A percentile compares a stretch with the other conserved stretches of the same genome.
These are phyloP conservation scores for Penicillium olsonii DNA, from an alignment of 2,329 filamentous ascomycete genomes.

Conservation along the genomic window DNA sequence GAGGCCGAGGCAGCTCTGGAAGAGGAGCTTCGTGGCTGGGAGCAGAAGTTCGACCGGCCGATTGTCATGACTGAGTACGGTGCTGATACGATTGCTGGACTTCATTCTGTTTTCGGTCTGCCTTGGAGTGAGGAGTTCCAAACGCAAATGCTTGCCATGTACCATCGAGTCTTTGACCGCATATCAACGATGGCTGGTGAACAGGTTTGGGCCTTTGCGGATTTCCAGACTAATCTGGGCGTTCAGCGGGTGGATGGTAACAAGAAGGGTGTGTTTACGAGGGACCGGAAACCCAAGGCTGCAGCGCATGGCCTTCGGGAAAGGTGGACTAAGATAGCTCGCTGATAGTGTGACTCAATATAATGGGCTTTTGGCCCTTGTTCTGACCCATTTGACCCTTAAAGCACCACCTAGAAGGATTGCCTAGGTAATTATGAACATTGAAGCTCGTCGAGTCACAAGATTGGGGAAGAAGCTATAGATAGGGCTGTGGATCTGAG, in stretches of 20 bases:
- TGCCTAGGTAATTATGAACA: no score
- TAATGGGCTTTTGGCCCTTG: no score
- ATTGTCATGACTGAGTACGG: conserved; percentile 35
- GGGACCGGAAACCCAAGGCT: conserved; percentile 4
- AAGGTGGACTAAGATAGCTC: conserved; percentile 1
- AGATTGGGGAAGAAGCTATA: no score
- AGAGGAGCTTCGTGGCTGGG: conserved; percentile 25
- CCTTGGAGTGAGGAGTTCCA: conserved; percentile 36
- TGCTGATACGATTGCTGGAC: conserved; percentile 29
- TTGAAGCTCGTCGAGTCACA: no score
- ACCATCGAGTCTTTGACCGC: conserved; percentile 32
- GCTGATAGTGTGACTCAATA: neutral
- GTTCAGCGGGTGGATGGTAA: conserved; percentile 1
- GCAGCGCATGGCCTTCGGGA: neutral
- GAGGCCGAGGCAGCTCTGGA: conserved; percentile 25
- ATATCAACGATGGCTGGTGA: conserved; percentile 31
- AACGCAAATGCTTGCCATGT: conserved; percentile 27
- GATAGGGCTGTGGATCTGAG: no score
- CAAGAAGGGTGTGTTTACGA: conserved; percentile 5
- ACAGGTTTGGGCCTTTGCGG: conserved; percentile 13
- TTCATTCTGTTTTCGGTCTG: conserved; percentile 27
- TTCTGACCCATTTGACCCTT: no score
- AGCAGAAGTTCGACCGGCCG: conserved; percentile 27
- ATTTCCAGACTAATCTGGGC: conserved; percentile 3
- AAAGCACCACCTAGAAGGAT: no score